Base-by-base conservation (phyloP, 768 basidiomycete genomes). In the Clitopilus hobsonii region DNA sequence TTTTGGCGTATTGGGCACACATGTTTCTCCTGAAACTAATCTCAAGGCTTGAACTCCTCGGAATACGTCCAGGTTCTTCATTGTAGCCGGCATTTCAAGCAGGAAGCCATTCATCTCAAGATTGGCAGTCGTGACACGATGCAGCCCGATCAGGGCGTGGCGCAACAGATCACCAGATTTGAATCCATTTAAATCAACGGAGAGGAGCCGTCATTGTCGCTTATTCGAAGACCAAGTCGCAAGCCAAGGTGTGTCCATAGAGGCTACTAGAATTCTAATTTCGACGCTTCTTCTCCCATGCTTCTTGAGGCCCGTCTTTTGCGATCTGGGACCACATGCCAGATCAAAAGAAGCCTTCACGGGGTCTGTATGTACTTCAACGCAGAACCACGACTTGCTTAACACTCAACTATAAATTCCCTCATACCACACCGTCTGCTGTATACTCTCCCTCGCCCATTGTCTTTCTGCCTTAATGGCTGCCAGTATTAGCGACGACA, bases 401-500 rank as follows among this genome's bases (percentile, higher is more conserved):
- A 16, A 45, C 41, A 45, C 22, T 45, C 22, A 20, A 45, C 41
- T 45, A 45, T 45, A 45, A 45, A 45, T 18, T 2, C 18, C 5
- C 41, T 50, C 49, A 50, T 50, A 25, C 26, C 25, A 11, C 4
- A 14, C 29, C 22, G 49, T 25, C 25, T 50, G 32, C 27, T 25
- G 13, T 27, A 10, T 27, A 25, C 25, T 25, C 29, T 27, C 23
- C 49, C 16, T 53, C 55, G 47, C 29, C 51, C 36, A 27, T 49
- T 26, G 48, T 29, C 49, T 30, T 18, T 27, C 6, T 25, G 18
- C 23, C 38, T 8, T 28, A 26, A 59, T 63, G 58, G 50, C 56
- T 4, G 22, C 61, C 52, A 51, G n/a, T n/a, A n/a, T n/a, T n/a
- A n/a, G 38, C 55, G 63, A 63, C 55, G 61, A 61, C 61, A 65